Conservation (phyloP, 345 rosid species). For the Clausena lansium region DNA sequence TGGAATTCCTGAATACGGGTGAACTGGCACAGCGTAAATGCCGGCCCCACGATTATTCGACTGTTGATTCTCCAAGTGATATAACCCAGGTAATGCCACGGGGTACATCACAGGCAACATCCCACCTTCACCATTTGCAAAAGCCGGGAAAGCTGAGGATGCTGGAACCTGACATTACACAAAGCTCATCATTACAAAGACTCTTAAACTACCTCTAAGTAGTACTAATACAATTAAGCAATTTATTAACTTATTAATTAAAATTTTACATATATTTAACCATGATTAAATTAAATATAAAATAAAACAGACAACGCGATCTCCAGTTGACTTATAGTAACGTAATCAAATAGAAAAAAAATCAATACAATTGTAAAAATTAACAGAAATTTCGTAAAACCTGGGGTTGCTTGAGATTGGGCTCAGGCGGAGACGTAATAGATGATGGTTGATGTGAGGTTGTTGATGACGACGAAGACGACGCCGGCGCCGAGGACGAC, state of each 20-base stretch:
- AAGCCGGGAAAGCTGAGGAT: conserved; percentile 34
- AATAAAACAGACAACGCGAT: not conserved
- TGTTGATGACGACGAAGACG: conserved; percentile 19
- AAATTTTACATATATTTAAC: not conserved
- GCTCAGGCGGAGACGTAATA: conserved; percentile 25
- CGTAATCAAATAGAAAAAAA: not conserved
- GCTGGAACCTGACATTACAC: conserved; percentile 37
- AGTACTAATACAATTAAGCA: not conserved
- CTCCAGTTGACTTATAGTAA: not conserved
- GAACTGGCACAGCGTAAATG: conserved; percentile 79
- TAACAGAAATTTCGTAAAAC: conserved; percentile 19
- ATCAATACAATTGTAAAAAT: not conserved
- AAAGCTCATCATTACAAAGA: not conserved
- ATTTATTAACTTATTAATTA: not conserved
- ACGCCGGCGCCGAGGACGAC: conserved; percentile 14
- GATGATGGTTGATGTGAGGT: conserved; percentile 25
- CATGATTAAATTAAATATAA: not conserved
- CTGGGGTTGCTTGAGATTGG: conserved; percentile 37
- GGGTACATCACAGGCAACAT: conserved; percentile 67
- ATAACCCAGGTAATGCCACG: conserved; percentile 40
- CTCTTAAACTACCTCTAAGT: too few relatives aligned
- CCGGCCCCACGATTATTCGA: conserved; percentile 67
- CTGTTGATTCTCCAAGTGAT: conserved; percentile 50
- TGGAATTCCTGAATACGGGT: conserved; percentile 65
- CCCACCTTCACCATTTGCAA: conserved; percentile 50